Base-by-base conservation (phyloP, 495 filamentous ascomycete genomes). In the Lasiosphaeria miniovina region DNA sequence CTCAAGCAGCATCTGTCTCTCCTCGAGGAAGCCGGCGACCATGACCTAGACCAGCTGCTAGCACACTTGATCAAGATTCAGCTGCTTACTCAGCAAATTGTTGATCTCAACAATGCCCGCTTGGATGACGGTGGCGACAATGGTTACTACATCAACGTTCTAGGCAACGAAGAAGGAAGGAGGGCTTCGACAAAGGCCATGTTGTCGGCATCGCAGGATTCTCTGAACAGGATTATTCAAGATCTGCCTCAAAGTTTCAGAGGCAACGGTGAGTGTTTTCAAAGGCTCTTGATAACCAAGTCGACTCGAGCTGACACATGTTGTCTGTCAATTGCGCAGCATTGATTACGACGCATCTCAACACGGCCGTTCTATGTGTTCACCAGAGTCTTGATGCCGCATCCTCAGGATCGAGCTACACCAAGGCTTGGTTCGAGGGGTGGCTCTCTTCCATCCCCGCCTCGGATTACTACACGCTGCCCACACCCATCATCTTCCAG, bases 381-480 rank as follows among this genome's bases (percentile, higher is more conserved):
- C 68, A 61, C 58, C 66, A 8, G 14, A 41, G 8, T 8, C 8
- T 14, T n/a, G 46, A 68, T 24, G 65, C 61, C 52, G 61, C 61
- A 11, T 60, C 65, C 38, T 64, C 68, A 38, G 62, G 64, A n/a
- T 70, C 68, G 34, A 62, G 59, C 7, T 69, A 64, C 54, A 69
- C 59, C 55, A 57, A 61, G 40, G 68, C 67, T 6, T 79, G 75
- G 75, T 74, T 78, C 61, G 71, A 75, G 38, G 54, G 54, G 41
- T 79, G 75, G 75, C 63, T 75, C 17, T 41, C 38, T 9, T 59
- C 68, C 8, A 65, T 79, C 10, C 74, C 75, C 1, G 64, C 69
- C 32, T 65, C 68, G 6, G 59, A 65, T 43, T 76, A 78, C 65
- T 71, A 69, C 60, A 60, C 67, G 46, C 61, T 77, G n/a, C 75